phyloP scores from a whole-genome alignment of 257 asterid genomes.

The Asclepias syriaca region DNA sequence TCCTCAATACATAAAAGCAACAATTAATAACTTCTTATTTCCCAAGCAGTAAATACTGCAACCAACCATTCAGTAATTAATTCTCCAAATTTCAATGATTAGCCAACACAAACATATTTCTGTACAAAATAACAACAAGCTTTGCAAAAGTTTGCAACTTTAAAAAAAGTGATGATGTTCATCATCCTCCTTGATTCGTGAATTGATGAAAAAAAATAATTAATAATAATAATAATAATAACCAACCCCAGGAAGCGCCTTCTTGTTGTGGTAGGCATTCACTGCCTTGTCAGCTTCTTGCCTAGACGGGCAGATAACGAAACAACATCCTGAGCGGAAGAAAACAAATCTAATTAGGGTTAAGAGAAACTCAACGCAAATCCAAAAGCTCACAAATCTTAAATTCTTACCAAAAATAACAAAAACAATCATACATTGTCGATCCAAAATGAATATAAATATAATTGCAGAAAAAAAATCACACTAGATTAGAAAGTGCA shows the following conservation, averaged over 20 bases:
- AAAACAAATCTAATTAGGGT: conserved; percentile 37
- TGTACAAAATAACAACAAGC: conserved; percentile 8
- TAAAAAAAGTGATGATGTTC: neutral
- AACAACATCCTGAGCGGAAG: conserved; percentile 66
- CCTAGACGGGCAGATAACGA: conserved; percentile 79
- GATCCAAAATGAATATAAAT: conserved; percentile 33
- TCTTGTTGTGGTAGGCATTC: conserved; percentile 76
- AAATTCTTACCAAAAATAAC: conserved; percentile 1
- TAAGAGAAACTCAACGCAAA: conserved; percentile 20
- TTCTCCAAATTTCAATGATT: conserved; percentile 7
- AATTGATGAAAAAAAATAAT: conserved; percentile 7
- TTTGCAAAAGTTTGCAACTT: neutral
- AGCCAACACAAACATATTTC: neutral
- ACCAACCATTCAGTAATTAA: neutral
- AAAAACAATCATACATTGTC: conserved; percentile 37
- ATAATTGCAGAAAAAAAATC: conserved; percentile 8
- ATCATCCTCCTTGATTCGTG: neutral
- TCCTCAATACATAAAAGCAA: neutral
- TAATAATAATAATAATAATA: neutral
- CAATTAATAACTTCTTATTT: neutral
- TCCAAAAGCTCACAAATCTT: conserved; percentile 16
- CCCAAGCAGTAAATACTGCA: neutral
- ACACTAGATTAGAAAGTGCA: conserved; percentile 13
- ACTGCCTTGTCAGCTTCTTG: conserved; percentile 96
- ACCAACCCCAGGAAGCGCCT: conserved; percentile 81